Evolutionary conservation across 306 rosid genomes (phyloP), one percentile per base, ranked within the genome.

Genomic region (Trichosanthes cucumerina): DNA sequence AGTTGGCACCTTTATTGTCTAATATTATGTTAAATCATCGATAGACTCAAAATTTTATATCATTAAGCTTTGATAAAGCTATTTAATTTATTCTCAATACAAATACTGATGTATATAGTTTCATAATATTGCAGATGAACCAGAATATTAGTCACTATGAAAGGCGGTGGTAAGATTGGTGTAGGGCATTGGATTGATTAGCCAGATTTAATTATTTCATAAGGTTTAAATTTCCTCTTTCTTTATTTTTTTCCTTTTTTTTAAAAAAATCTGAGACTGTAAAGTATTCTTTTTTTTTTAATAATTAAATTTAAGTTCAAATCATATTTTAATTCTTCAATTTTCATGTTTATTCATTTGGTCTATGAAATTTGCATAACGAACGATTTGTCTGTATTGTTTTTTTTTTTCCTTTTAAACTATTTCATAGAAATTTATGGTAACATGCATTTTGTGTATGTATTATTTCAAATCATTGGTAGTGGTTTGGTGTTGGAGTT

Each of bases 61-160:
- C 3, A 60, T 62, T 31, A 31, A 31, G 10, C 69, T 31, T 31
- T 14, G 7, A 58, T 4, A 58, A 57, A 23, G 9, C 10, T 36
- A 9, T 64, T 65, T 19, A 34, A 4, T 18, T 0, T 0, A 8
- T 19, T 57, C 15, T 65, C 7, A 7, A 65, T 65, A 19, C 28
- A 65, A 19, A 36, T 38, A n/a, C 49, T 65, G 28, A 70, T 70
- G 56, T 14, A 44, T 26, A 70, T 43, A 1, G 76, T 72, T 47
- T 26, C 4, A 28, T 28, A 75, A 33, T 36, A 56, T 75, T 33
- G 79, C 79, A 75, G 79, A 75, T 36, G 79, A 75, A 54, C 79
- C 79, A n/a, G 60, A 23, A 33, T 75, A 75, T 54, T 75, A 75
- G 50, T 19, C 21, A 19, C 33, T n/a, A 19, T 75, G 79, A 50